phyloP scores from a whole-genome alignment of 1,284 basidiomycete genomes.

The Mycosarcoma maydis region DNA sequence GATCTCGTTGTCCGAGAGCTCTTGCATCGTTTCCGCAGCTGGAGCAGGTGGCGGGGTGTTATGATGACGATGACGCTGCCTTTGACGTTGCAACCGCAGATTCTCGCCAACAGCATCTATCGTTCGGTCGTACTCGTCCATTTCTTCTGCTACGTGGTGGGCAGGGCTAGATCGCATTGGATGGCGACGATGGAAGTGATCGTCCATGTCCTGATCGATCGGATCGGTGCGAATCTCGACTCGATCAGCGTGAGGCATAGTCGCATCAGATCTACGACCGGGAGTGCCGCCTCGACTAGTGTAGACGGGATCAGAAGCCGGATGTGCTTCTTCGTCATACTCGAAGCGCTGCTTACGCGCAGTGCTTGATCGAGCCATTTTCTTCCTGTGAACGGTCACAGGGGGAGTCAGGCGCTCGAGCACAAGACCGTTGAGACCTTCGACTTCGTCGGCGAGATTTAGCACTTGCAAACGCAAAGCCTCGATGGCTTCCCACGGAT shows the following conservation, averaged over 20 bases:
- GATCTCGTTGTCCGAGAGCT: constrained; percentile 37
- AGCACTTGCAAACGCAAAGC: constrained; percentile 40
- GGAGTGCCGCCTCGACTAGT: background rate
- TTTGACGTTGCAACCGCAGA: constrained; percentile 21
- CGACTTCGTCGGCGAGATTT: constrained; percentile 34
- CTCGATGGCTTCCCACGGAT: constrained; percentile 48
- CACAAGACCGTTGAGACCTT: constrained; percentile 43
- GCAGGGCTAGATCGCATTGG: constrained; percentile 5
- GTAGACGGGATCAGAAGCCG: constrained; percentile 34
- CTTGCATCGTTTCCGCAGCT: constrained; percentile 1
- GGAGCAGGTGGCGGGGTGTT: background rate
- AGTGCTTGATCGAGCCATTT: constrained; percentile 4
- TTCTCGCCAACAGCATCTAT: constrained; percentile 42
- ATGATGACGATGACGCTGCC: constrained; percentile 6
- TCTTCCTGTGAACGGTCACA: background rate
- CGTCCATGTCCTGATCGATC: constrained; percentile 14
- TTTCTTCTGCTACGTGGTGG: background rate
- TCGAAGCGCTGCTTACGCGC: constrained; percentile 4
- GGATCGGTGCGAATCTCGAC: constrained; percentile 29
- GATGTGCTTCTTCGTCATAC: constrained; percentile 19
- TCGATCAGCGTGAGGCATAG: background rate
- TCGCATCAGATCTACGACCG: background rate
- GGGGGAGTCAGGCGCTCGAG: constrained; percentile 21
- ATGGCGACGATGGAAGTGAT: constrained; percentile 15
- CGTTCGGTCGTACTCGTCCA: constrained; percentile 41